phyloP scores from a whole-genome alignment of 2,329 filamentous ascomycete species.

The Colletotrichum orbiculare region DNA sequence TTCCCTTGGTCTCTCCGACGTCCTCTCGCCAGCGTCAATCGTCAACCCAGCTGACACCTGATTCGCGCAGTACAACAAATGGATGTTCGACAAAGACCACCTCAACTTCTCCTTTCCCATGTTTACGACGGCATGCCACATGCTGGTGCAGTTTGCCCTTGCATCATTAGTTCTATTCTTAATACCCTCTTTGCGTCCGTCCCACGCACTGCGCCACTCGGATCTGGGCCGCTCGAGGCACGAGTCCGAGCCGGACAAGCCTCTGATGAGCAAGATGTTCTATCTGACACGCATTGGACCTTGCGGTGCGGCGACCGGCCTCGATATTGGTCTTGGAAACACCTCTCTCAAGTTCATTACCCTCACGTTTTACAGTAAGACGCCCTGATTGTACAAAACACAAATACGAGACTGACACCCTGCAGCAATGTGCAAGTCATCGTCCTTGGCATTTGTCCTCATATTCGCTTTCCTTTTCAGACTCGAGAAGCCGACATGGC shows the following conservation, averaged over 20 bases:
- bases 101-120: conserved; percentile 94
- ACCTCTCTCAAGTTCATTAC: conserved; percentile 96
- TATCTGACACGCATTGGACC: conserved; percentile 93
- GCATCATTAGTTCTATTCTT: conserved; percentile 82
- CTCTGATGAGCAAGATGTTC: conserved; percentile 88
- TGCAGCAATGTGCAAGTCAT: conserved; percentile 96
- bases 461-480: conserved; percentile 95
- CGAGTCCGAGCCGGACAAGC: conserved; percentile 63
- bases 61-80: conserved; percentile 90
- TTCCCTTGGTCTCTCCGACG: conserved; percentile 9
- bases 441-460: conserved; percentile 92
- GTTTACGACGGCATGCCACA: conserved; percentile 95
- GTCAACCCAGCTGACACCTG: conserved; percentile 42
- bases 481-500: conserved; percentile 87
- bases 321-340: conserved; percentile 96
- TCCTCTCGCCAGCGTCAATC: conserved; percentile 6
- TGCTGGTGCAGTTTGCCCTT: conserved; percentile 91
- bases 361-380: conserved; percentile 90
- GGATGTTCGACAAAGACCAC: conserved; percentile 93
- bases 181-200: conserved; percentile 84
- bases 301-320: conserved; percentile 89
- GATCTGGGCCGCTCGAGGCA: conserved; percentile 63
- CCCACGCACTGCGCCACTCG: conserved; percentile 54
- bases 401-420: conserved; percentile 39
- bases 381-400: background rate